Evolutionary conservation across 805 yeast genomes (phyloP).

Genomic region (Scheffersomyces ergatensis): DNA sequence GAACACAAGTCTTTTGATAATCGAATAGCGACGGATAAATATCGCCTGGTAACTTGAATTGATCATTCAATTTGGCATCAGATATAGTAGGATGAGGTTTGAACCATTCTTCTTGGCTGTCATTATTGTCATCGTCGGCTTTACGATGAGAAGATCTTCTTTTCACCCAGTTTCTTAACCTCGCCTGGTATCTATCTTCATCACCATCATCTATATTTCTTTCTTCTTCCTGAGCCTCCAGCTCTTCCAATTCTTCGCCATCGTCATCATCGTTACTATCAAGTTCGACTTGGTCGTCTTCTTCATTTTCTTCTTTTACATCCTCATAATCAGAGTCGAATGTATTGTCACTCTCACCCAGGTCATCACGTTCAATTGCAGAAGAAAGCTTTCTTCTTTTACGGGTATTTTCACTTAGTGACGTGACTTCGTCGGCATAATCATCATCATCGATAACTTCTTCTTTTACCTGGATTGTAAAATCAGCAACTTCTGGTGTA

Average conservation of each 20-base stretch:
- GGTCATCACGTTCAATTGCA: no score
- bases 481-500: conserved; percentile 7
- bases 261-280: neutral
- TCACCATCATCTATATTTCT: conserved; percentile 78
- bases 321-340: conserved; percentile 12
- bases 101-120: conserved; percentile 54
- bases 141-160: conserved; percentile 47
- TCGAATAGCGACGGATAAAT: conserved; percentile 83
- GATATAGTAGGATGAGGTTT: conserved; percentile 74
- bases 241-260: conserved; percentile 2
- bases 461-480: conserved; percentile 11
- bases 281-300: conserved; percentile 1
- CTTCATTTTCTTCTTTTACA: conserved; percentile 12
- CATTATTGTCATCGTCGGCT: conserved; percentile 8
- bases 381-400: conserved; percentile 2
- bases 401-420: conserved; percentile 8
- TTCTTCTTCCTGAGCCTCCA: conserved; percentile 10
- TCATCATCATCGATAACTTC: conserved; percentile 19
- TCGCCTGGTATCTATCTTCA: conserved; percentile 55
- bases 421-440: conserved; percentile 16
- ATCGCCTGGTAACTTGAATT: conserved; percentile 84
- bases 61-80: conserved; percentile 71
- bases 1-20: conserved; percentile 94
- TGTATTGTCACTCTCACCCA: conserved; percentile 12
- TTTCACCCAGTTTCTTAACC: conserved; percentile 60